Percentiles rank a stretch among this genome's conserved stretches.
phyloP scores from a whole-genome alignment of 2,329 filamentous ascomycete genomes.

The Penicillium sp. region DNA sequence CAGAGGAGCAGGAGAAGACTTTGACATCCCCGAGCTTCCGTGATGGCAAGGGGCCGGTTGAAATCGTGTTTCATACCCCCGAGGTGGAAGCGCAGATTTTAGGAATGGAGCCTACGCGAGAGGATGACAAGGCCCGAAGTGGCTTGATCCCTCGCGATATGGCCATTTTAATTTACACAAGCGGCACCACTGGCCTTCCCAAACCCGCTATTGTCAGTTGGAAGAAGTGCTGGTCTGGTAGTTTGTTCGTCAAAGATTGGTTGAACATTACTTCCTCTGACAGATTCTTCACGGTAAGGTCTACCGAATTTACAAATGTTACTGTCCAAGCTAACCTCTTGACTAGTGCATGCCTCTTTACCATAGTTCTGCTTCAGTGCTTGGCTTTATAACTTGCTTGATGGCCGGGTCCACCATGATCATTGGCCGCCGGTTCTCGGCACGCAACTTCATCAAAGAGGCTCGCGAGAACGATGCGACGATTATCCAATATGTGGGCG shows the following conservation, averaged over 20 bases:
- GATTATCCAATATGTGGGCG: conserved; percentile 82
- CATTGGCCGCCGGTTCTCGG: conserved; percentile 75
- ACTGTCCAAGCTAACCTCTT: conserved; percentile 7
- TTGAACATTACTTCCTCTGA: conserved; percentile 62
- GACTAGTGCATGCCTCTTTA: conserved; percentile 81
- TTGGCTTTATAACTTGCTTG: conserved; percentile 66
- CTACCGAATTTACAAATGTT: neutral
- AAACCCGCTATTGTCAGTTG: conserved; percentile 77
- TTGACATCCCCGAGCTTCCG: conserved; percentile 44
- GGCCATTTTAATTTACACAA: conserved; percentile 78
- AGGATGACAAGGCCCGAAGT: conserved; percentile 58
- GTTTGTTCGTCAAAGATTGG: conserved; percentile 55
- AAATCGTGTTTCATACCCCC: conserved; percentile 62
- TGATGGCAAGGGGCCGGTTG: conserved; percentile 49
- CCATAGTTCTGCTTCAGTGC: conserved; percentile 72
- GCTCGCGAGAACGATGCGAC: conserved; percentile 70
- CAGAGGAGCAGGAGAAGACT: conserved; percentile 41
- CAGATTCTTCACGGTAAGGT: conserved; percentile 69
- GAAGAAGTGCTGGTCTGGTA: conserved; percentile 61
- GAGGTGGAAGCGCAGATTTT: conserved; percentile 58
- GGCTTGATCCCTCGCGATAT: conserved; percentile 57
- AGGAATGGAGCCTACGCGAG: conserved; percentile 54
- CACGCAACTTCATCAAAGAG: conserved; percentile 73
- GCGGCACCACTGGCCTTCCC: conserved; percentile 79
- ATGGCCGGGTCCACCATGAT: conserved; percentile 64